Evolutionary conservation across 140 eudicot genomes (phyloP).

Genomic region (Cichorium intybus): DNA sequence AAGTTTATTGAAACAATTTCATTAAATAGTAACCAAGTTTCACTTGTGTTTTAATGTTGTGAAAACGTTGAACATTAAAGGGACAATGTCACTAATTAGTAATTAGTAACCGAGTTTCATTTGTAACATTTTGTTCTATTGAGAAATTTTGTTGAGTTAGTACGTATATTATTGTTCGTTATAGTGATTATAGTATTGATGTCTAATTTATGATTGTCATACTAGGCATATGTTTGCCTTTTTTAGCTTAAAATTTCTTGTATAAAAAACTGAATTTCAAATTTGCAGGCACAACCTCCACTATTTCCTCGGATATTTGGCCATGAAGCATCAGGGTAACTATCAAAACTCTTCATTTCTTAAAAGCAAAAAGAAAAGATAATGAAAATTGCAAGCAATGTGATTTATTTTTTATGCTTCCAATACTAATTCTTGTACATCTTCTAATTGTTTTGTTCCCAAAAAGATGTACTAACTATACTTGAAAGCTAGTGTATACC

Average conservation of each 20-base stretch:
- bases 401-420: neutral
- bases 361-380: neutral
- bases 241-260: neutral
- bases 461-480: too few species aligned
- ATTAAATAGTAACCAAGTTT: too few species aligned
- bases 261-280: conserved; percentile 6
- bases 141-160: neutral
- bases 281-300: conserved; percentile 63
- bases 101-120: neutral
- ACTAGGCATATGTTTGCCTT: neutral
- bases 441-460: too few species aligned
- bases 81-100: neutral
- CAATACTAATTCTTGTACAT: too few species aligned
- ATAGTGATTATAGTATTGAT: too few species aligned
- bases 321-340: conserved; percentile 97
- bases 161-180: neutral
- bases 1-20: neutral
- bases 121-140: neutral
- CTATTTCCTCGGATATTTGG: conserved; percentile 93
- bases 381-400: neutral
- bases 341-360: conserved; percentile 5
- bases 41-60: neutral
- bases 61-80: neutral
- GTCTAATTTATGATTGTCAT: too few species aligned
- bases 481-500: too few species aligned